These are phyloP conservation scores for Trichocladium uniseriatum DNA, from an alignment of 495 filamentous ascomycete species.

Conservation along the genomic window DNA sequence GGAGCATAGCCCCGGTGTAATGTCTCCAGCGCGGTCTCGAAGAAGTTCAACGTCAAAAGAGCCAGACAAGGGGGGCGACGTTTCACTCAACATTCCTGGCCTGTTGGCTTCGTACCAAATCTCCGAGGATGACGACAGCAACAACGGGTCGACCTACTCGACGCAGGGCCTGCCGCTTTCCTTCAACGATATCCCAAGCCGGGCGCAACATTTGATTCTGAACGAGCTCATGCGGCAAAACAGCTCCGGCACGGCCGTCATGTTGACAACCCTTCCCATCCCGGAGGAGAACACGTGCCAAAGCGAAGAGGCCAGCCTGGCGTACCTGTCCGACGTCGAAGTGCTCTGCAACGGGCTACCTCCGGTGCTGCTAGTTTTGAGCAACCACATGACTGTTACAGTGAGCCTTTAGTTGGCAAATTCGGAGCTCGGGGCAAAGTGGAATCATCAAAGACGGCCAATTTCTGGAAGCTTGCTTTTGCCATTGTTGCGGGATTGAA, in stretches of 20 bases:
- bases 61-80: conserved; percentile 14
- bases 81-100: conserved; percentile 29
- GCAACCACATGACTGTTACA: conserved; percentile 85
- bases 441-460: neutral
- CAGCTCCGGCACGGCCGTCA: conserved; percentile 63
- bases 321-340: conserved; percentile 69
- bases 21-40: conserved; percentile 20
- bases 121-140: conserved; percentile 18
- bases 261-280: conserved; percentile 75
- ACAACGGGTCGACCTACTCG: conserved; percentile 48
- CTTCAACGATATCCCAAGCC: conserved; percentile 77
- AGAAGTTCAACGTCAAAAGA: conserved; percentile 24
- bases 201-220: conserved; percentile 74
- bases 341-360: conserved; percentile 60
- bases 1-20: conserved; percentile 16
- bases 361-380: conserved; percentile 69
- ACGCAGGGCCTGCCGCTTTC: conserved; percentile 55
- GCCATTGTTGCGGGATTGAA: conserved; percentile 2
- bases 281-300: conserved; percentile 64
- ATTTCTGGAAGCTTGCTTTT: neutral
- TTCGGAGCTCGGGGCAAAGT: neutral
- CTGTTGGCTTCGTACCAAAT: conserved; percentile 26
- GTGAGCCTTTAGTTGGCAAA: conserved; percentile 54
- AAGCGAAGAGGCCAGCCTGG: conserved; percentile 57
- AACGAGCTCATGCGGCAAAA: conserved; percentile 72